phyloP scores from a whole-genome alignment of 2,329 filamentous ascomycete genomes.

The Exserohilum turcica region DNA sequence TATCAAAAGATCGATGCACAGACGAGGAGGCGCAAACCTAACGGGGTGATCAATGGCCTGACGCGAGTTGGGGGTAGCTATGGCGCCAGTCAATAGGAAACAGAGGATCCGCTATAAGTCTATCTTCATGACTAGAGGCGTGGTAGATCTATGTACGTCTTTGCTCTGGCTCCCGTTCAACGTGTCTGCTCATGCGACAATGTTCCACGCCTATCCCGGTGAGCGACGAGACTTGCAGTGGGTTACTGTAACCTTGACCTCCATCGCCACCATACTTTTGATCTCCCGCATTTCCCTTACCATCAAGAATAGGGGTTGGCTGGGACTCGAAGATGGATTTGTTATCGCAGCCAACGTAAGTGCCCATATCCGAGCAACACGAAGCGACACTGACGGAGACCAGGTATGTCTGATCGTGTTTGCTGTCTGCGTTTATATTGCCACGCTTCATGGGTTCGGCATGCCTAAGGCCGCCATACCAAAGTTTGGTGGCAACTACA shows the following conservation, averaged over 20 bases:
- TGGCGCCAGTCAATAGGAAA: neutral
- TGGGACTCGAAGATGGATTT: slow-evolving; percentile 33
- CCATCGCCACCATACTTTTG: slow-evolving; percentile 24
- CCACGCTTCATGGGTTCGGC: slow-evolving; percentile 33
- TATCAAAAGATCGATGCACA: neutral
- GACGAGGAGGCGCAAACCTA: neutral
- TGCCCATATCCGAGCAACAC: neutral
- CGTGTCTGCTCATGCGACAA: slow-evolving; percentile 8
- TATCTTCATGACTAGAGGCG: neutral
- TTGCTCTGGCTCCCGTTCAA: neutral
- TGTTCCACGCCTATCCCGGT: slow-evolving; percentile 27
- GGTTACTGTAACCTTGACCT: slow-evolving; percentile 26
- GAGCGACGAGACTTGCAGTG: slow-evolving; percentile 30
- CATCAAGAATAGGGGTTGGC: slow-evolving; percentile 30
- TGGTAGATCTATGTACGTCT: neutral
- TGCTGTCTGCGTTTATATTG: slow-evolving; percentile 16
- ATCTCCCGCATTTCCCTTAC: slow-evolving; percentile 22
- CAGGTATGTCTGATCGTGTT: slow-evolving; percentile 22
- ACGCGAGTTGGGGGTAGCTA: neutral
- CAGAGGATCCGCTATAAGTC: neutral
- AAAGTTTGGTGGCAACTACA: slow-evolving; percentile 22
- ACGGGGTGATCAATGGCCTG: neutral
- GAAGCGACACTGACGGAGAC: slow-evolving; percentile 2
- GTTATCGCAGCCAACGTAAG: slow-evolving; percentile 30
- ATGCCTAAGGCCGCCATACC: slow-evolving; percentile 22